Evolutionary conservation across 2,329 filamentous ascomycete genomes (phyloP).

Genomic region (Venturia nashicola): DNA sequence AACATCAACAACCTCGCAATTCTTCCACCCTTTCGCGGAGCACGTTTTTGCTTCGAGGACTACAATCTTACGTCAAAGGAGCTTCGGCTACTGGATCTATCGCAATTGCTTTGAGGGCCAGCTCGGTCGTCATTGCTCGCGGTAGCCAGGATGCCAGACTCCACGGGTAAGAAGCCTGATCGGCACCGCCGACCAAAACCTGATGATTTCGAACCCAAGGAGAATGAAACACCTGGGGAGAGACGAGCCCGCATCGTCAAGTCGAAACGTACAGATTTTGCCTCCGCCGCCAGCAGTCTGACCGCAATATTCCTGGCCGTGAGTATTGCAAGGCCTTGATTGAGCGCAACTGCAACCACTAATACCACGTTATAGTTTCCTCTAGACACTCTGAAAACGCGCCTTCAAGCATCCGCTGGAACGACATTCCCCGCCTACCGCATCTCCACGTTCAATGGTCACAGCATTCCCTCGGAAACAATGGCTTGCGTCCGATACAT

Average conservation of each 20-base stretch:
- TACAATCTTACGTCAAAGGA: background rate
- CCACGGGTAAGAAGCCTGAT: constrained; percentile 13
- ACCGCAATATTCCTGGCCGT: background rate
- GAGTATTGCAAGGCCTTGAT: background rate
- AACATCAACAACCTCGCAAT: background rate
- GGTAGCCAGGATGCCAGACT: constrained; percentile 30
- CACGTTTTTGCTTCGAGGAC: background rate
- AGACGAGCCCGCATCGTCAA: constrained; percentile 44
- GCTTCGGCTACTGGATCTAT: constrained; percentile 14
- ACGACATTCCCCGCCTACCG: constrained; percentile 12
- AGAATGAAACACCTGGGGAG: background rate
- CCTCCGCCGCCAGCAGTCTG: constrained; percentile 45
- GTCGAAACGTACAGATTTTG: constrained; percentile 68
- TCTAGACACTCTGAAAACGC: constrained; percentile 7
- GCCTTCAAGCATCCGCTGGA: constrained; percentile 13
- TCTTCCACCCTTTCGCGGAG: background rate
- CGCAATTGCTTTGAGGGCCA: constrained; percentile 50
- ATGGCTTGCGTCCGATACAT: constrained; percentile 66
- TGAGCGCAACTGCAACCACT: constrained; percentile 67
- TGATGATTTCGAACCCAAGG: constrained; percentile 18
- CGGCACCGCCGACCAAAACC: constrained; percentile 20
- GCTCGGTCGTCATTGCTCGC: constrained; percentile 36
- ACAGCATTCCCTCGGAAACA: constrained; percentile 57
- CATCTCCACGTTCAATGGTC: constrained; percentile 2
- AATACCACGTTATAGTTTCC: constrained; percentile 14